Percentiles rank a stretch among this genome's conserved stretches.
Evolutionary conservation across 495 filamentous ascomycete species (phyloP).

Genomic region (Podospora pseudocomata): DNA sequence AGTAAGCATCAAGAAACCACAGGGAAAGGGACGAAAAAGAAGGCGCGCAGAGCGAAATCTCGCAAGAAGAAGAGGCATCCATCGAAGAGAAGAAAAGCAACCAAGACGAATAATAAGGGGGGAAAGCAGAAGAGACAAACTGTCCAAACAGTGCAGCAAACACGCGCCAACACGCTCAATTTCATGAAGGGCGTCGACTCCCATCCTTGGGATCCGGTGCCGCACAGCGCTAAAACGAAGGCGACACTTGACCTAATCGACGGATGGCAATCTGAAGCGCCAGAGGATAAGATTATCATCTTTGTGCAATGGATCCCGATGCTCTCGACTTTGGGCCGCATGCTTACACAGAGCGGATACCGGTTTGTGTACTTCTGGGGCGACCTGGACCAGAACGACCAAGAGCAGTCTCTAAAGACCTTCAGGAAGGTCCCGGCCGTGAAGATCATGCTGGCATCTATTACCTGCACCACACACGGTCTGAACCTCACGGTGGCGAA

Average conservation of each 20-base stretch:
- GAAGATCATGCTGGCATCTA: conserved; percentile 36
- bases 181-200: conserved; percentile 13
- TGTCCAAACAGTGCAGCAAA: neutral
- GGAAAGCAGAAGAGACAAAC: neutral
- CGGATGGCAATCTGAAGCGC: conserved; percentile 34
- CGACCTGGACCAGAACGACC: conserved; percentile 15
- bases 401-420: conserved; percentile 19
- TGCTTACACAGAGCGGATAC: conserved; percentile 22
- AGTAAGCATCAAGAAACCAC: too few relatives aligned
- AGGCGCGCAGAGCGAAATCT: too few relatives aligned
- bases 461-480: conserved; percentile 33
- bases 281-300: conserved; percentile 39
- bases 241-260: conserved; percentile 29
- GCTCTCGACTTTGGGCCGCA: conserved; percentile 33
- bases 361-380: conserved; percentile 29
- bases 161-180: conserved; percentile 4
- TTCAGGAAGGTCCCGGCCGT: conserved; percentile 22
- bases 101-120: too few relatives aligned
- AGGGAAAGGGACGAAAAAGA: too few relatives aligned
- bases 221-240: conserved; percentile 33
- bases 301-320: conserved; percentile 37
- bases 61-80: too few relatives aligned
- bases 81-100: too few relatives aligned
- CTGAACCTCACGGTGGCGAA: conserved; percentile 37
- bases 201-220: conserved; percentile 16